Evolutionary conservation across 164 flowering plant genomes (phyloP).

Genomic region (Taxillus chinensis): DNA sequence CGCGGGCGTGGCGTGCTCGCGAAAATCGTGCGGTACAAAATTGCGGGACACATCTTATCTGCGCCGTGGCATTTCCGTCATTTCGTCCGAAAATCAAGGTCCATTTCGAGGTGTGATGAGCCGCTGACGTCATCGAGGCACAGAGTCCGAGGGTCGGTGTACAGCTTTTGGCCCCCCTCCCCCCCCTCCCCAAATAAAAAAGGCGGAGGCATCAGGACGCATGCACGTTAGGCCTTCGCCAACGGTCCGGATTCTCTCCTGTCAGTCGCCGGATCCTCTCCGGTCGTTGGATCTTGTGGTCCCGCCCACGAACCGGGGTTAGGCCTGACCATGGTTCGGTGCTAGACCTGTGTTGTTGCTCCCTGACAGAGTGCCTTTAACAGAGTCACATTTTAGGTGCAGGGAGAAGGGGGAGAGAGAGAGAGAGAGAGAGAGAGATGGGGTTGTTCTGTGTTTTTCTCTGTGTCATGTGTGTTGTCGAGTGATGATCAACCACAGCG

Average conservation of each 20-base stretch:
- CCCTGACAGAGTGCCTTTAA: conserved; percentile 1
- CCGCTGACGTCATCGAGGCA: too few relatives aligned
- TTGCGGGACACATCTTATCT: conserved; percentile 2
- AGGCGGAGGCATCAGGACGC: conserved; percentile 26
- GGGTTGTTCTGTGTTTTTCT: background rate
- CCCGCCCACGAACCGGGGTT: background rate
- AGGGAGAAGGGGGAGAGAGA: conserved; percentile 9
- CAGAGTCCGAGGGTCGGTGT: too few relatives aligned
- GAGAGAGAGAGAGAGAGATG: conserved; percentile 5
- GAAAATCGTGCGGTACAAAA: background rate
- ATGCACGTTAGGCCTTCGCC: conserved; percentile 25
- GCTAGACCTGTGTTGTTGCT: background rate
- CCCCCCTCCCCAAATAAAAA: too few relatives aligned
- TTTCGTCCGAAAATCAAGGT: background rate
- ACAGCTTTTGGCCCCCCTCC: too few relatives aligned
- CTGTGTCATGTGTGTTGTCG: too few relatives aligned
- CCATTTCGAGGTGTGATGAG: conserved; percentile 8
- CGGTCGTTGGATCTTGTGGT: too few relatives aligned
- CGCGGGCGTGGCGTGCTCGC: conserved; percentile 6
- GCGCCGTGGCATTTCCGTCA: conserved; percentile 12
- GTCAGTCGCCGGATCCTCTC: too few relatives aligned
- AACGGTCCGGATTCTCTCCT: conserved; percentile 24
- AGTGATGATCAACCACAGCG: too few relatives aligned
- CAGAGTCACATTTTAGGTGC: background rate
- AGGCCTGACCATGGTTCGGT: conserved; percentile 22